Conservation (phyloP, 768 basidiomycete genomes). For the Suillus paluster region DNA sequence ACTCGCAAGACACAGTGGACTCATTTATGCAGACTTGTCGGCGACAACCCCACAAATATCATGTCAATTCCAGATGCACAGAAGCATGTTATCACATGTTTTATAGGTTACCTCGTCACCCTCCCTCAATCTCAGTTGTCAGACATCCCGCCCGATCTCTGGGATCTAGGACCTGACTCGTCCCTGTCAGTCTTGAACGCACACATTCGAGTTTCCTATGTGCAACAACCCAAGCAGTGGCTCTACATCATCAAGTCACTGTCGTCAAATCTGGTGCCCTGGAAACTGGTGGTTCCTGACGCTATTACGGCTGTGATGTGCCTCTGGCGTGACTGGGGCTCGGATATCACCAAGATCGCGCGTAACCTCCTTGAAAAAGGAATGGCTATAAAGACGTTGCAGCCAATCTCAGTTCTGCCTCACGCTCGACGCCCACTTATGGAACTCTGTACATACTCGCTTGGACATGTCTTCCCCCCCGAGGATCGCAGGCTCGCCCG, state of each 20-base stretch:
- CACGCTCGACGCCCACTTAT: background rate
- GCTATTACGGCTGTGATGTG: constrained; percentile 3
- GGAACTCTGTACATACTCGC: background rate
- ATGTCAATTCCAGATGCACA: background rate
- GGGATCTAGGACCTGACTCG: background rate
- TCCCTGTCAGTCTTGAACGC: background rate
- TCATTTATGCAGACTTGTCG: background rate
- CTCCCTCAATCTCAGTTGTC: background rate
- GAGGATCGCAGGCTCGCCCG: background rate
- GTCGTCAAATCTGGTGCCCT: background rate
- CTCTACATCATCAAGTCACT: background rate
- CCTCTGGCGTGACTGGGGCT: constrained; percentile 1
- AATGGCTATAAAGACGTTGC: background rate
- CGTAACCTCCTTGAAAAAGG: background rate
- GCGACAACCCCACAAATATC: background rate
- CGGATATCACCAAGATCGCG: background rate
- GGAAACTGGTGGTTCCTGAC: background rate
- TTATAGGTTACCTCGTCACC: background rate
- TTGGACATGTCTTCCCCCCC: background rate
- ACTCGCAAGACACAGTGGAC: background rate
- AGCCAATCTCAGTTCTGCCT: background rate
- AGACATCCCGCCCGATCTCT: background rate
- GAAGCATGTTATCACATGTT: background rate
- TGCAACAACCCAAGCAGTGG: background rate
- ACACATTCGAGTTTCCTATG: background rate